These are phyloP conservation scores for Boletellus deceptivus DNA, from an alignment of 1,284 basidiomycete genomes.

Conservation along the genomic window DNA sequence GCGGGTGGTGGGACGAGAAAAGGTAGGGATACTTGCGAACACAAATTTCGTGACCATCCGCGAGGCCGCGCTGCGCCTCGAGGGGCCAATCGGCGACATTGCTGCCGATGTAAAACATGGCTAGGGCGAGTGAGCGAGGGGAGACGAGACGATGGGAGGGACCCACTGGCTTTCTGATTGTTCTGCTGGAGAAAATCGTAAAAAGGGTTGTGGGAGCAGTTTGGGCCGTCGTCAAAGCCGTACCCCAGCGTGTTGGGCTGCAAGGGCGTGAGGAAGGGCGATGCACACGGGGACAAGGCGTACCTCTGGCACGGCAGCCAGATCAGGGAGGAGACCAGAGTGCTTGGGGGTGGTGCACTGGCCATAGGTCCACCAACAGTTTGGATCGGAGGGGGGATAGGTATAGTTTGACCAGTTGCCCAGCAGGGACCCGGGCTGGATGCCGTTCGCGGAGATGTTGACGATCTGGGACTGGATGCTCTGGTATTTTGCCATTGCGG, in stretches of 20 bases:
- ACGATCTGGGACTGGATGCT: conserved; percentile 31
- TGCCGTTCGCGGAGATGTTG: conserved; percentile 40
- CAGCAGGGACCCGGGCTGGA: conserved; percentile 20
- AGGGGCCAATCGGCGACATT: conserved; percentile 72
- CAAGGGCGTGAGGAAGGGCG: not conserved
- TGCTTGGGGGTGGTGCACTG: conserved; percentile 59
- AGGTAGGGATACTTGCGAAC: conserved; percentile 42
- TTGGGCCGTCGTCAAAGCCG: conserved; percentile 72
- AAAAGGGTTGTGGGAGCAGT: conserved; percentile 64
- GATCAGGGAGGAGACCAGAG: conserved; percentile 47
- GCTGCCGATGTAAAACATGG: conserved; percentile 79
- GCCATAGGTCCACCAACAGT: conserved; percentile 60
- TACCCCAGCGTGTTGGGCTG: conserved; percentile 62
- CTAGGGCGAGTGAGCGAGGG: conserved; percentile 23
- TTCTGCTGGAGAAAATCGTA: conserved; percentile 61
- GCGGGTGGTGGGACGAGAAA: not conserved
- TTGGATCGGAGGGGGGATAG: conserved; percentile 39
- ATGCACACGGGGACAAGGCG: not conserved
- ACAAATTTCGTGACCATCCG: conserved; percentile 65
- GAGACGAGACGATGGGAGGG: not conserved
- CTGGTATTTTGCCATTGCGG: conserved; percentile 42
- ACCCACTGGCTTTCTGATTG: conserved; percentile 67
- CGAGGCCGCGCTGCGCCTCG: conserved; percentile 64
- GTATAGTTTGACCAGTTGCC: conserved; percentile 37
- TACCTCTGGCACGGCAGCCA: conserved; percentile 61